These are phyloP conservation scores for Aphanocladium album DNA, from an alignment of 2,329 filamentous ascomycete genomes.

Conservation along the genomic window DNA sequence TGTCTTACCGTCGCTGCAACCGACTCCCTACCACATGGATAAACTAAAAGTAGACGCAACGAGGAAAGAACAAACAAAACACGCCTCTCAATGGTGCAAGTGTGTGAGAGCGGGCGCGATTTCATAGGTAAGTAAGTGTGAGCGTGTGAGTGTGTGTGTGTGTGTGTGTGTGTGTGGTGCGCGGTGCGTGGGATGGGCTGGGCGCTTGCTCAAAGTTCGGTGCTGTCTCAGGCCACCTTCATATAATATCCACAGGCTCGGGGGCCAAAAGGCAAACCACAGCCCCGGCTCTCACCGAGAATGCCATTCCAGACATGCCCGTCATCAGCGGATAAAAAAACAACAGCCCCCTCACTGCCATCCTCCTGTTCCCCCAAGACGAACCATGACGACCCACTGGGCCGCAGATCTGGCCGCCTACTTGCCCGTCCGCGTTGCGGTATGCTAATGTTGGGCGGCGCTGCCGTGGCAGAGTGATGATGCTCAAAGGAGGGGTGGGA, in stretches of 20 bases:
- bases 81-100: neutral
- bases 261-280: constrained; percentile 24
- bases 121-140: neutral
- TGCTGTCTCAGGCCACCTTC: constrained; percentile 14
- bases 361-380: constrained; percentile 21
- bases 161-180: neutral
- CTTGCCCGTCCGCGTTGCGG: constrained; percentile 2
- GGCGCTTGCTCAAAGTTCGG: constrained; percentile 4
- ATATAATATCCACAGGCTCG: constrained; percentile 14
- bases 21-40: neutral
- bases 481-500: neutral
- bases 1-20: neutral
- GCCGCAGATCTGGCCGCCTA: constrained; percentile 35
- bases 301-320: constrained; percentile 13
- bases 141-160: constrained; percentile 10
- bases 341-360: constrained; percentile 4
- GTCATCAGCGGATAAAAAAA: constrained; percentile 10
- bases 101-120: neutral
- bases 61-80: constrained; percentile 1
- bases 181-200: neutral
- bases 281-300: constrained; percentile 33
- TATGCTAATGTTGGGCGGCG: constrained; percentile 5
- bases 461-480: constrained; percentile 4
- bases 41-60: neutral
- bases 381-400: constrained; percentile 36